Evolutionary conservation across 345 rosid genomes (phyloP).

Genomic region (Rhizophora apiculata): DNA sequence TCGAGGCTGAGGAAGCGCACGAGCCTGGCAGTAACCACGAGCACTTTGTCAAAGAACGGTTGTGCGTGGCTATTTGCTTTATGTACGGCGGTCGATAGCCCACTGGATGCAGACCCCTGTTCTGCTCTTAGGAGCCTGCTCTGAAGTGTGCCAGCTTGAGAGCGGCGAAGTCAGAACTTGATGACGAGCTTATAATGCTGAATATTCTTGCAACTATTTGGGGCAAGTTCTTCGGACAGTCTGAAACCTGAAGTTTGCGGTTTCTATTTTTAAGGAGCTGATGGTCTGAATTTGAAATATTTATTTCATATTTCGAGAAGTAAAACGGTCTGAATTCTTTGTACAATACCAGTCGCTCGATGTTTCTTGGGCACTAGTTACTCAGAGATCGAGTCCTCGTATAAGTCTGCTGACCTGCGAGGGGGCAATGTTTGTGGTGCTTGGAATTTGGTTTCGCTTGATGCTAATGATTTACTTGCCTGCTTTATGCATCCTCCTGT

Average conservation of each 20-base stretch:
- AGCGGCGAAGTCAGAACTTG: conserved; percentile 52
- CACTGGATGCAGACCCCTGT: conserved; percentile 59
- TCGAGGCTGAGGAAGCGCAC: conserved; percentile 63
- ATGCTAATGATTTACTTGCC: too few species aligned
- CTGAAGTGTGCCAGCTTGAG: conserved; percentile 76
- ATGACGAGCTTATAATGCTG: conserved; percentile 67
- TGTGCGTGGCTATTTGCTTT: conserved; percentile 71
- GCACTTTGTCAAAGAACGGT: conserved; percentile 38
- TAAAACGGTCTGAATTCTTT: too few species aligned
- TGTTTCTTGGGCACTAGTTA: too few species aligned
- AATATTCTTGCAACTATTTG: conserved; percentile 72
- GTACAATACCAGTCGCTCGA: too few species aligned
- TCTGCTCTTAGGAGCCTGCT: conserved; percentile 67
- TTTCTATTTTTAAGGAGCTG: too few species aligned
- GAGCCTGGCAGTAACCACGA: conserved; percentile 39
- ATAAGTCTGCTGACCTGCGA: too few species aligned
- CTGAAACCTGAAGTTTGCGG: conserved; percentile 28
- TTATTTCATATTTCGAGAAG: too few species aligned
- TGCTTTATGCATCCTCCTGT: too few species aligned
- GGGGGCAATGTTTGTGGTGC: too few species aligned
- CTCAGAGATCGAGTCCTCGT: too few species aligned
- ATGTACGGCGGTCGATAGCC: conserved; percentile 71
- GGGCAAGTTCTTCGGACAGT: conserved; percentile 77
- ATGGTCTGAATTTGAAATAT: too few species aligned
- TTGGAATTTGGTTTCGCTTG: too few species aligned